Conservation (phyloP, 2,329 filamentous ascomycete genomes). For the Scedosporium apiospermum region DNA sequence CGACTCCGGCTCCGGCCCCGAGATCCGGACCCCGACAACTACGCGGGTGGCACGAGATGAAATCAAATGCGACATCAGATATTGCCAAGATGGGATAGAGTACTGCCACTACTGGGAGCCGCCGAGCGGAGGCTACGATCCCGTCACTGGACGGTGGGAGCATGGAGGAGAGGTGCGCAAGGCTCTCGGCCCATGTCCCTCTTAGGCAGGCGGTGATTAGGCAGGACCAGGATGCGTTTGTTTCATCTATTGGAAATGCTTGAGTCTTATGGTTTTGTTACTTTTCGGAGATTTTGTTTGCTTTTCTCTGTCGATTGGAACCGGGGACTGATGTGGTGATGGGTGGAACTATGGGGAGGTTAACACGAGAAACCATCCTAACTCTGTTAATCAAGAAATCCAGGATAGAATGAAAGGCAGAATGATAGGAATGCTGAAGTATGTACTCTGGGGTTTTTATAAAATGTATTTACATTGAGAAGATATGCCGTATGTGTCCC, state of each 20-base stretch:
- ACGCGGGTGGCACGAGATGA: not conserved
- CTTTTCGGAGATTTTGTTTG: too few species aligned
- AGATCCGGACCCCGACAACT: not conserved
- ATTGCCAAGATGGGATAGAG: slow-evolving; percentile 22
- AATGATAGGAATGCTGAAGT: not conserved
- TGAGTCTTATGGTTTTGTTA: too few species aligned
- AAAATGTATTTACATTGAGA: not conserved
- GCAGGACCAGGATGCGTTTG: too few species aligned
- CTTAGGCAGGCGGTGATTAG: too few species aligned
- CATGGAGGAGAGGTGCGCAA: not conserved
- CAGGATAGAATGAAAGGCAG: not conserved
- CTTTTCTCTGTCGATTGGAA: too few species aligned
- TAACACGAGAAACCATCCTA: too few species aligned
- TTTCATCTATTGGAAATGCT: too few species aligned
- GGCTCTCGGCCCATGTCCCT: not conserved
- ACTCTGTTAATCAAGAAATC: too few species aligned
- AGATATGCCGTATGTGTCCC: not conserved
- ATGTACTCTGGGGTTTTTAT: not conserved
- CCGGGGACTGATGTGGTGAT: too few species aligned
- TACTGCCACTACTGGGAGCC: slow-evolving; percentile 29
- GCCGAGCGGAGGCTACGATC: slow-evolving; percentile 25
- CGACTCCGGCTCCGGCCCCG: not conserved
- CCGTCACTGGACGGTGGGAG: slow-evolving; percentile 9
- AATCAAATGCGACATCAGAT: slow-evolving; percentile 22
- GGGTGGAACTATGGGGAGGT: too few species aligned